These are phyloP conservation scores for Nidularia pulvinata DNA, from an alignment of 768 basidiomycete genomes.

Conservation along the genomic window DNA sequence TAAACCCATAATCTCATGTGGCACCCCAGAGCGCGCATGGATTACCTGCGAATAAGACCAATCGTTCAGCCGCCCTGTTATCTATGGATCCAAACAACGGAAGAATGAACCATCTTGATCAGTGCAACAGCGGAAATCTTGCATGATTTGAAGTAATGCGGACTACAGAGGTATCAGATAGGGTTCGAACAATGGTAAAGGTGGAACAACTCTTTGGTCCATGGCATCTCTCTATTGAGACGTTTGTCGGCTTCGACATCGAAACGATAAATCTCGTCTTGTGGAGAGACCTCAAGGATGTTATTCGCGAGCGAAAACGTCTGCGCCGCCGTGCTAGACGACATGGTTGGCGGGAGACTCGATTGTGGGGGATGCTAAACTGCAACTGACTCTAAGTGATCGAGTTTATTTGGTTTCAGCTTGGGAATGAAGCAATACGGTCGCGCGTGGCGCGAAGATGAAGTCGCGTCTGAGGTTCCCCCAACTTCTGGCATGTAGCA, in stretches of 20 bases:
- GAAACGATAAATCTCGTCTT: slow-evolving; percentile 81
- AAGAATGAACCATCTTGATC: slow-evolving; percentile 82
- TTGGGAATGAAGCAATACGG: too few species aligned
- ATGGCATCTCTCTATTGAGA: slow-evolving; percentile 73
- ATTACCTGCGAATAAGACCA: not conserved
- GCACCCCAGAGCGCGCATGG: slow-evolving; percentile 83
- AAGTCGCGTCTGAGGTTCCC: too few species aligned
- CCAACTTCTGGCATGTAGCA: too few species aligned
- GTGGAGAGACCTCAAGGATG: slow-evolving; percentile 64
- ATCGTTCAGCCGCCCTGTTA: not conserved
- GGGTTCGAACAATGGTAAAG: not conserved
- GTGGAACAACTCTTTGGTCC: slow-evolving; percentile 78
- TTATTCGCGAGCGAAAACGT: slow-evolving; percentile 76
- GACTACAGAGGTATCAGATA: slow-evolving; percentile 33
- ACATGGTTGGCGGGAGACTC: slow-evolving; percentile 11
- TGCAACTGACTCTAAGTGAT: too few species aligned
- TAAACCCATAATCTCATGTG: slow-evolving; percentile 99
- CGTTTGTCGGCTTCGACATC: slow-evolving; percentile 67
- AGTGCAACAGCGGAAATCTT: slow-evolving; percentile 95
- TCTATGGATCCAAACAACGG: not conserved
- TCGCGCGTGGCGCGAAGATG: too few species aligned
- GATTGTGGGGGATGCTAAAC: too few species aligned
- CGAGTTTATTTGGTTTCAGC: too few species aligned
- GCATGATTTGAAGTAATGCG: slow-evolving; percentile 84
- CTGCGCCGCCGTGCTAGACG: slow-evolving; percentile 63